Percentiles rank a stretch among this genome's conserved stretches.
Evolutionary conservation across 495 filamentous ascomycete species (phyloP).

Genomic region (Halenospora varia): DNA sequence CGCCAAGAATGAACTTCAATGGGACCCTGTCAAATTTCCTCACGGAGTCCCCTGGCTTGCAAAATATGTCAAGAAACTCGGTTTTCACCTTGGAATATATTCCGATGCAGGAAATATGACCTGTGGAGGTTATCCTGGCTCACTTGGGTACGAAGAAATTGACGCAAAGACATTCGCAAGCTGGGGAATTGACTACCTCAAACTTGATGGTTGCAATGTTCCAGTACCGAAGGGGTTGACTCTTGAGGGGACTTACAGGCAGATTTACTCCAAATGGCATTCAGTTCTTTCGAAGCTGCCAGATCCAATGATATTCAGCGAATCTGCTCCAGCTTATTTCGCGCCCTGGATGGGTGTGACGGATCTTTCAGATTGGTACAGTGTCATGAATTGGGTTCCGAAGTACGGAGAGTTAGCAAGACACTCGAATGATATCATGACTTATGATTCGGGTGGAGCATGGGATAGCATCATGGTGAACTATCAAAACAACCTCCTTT

Average conservation of each 20-base stretch:
- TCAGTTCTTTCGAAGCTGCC: constrained; percentile 7
- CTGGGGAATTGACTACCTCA: constrained; percentile 36
- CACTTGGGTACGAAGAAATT: constrained; percentile 28
- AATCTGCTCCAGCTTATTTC: constrained; percentile 23
- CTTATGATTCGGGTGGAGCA: constrained; percentile 3
- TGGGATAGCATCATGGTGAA: constrained; percentile 20
- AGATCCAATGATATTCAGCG: constrained; percentile 14
- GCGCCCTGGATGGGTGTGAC: not conserved
- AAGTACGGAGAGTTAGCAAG: constrained; percentile 5
- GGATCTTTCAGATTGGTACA: constrained; percentile 20
- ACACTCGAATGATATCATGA: constrained; percentile 10
- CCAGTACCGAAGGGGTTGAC: not conserved
- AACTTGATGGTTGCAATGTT: constrained; percentile 32
- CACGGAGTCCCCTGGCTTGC: constrained; percentile 31
- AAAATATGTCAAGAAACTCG: constrained; percentile 26
- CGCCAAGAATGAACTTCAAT: constrained; percentile 14
- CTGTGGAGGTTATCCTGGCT: constrained; percentile 23
- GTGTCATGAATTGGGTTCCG: constrained; percentile 10
- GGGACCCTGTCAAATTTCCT: constrained; percentile 25
- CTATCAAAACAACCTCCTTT: constrained; percentile 16
- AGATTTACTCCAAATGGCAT: constrained; percentile 14
- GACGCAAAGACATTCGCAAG: constrained; percentile 32
- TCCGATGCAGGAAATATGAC: constrained; percentile 26
- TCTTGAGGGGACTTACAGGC: constrained; percentile 7
- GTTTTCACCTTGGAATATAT: constrained; percentile 33